Conservation (phyloP, 169 alveolate species). For the Babesia ovata region DNA sequence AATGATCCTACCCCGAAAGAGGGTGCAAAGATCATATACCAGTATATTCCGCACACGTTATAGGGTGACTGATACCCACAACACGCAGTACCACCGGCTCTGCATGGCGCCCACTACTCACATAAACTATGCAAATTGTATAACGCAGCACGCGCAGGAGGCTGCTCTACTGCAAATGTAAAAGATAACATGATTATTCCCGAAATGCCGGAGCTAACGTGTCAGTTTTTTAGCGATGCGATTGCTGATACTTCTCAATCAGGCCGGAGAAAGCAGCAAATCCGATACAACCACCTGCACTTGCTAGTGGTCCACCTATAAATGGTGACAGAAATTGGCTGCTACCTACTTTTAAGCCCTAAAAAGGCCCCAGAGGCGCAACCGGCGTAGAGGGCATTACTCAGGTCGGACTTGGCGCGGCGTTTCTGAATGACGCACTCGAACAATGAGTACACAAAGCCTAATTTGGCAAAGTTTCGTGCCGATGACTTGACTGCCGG, state of each 20-base stretch:
- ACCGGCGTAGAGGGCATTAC: constrained; percentile 78
- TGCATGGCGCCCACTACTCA: no score
- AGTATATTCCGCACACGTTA: constrained; percentile 25
- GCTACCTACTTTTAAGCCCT: constrained; percentile 68
- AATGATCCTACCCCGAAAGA: constrained; percentile 20
- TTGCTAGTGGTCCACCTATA: constrained; percentile 65
- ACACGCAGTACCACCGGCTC: no score
- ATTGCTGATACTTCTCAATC: constrained; percentile 68
- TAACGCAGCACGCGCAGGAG: background rate
- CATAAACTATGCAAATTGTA: background rate
- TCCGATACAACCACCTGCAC: constrained; percentile 75
- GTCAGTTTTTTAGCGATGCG: constrained; percentile 18
- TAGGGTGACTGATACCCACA: no score
- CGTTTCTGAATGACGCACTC: constrained; percentile 75
- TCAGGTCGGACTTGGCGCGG: constrained; percentile 68
- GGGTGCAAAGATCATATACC: constrained; percentile 41
- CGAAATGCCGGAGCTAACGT: background rate
- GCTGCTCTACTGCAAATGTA: background rate
- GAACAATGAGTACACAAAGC: constrained; percentile 74
- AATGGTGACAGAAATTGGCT: background rate
- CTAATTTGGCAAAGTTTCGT: constrained; percentile 68
- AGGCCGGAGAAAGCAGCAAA: constrained; percentile 78
- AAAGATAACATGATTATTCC: background rate
- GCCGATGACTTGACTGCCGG: constrained; percentile 54
- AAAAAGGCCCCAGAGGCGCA: constrained; percentile 79